Base-by-base conservation (phyloP, 164 flowering plant genomes). In the Sextonia rubra region DNA sequence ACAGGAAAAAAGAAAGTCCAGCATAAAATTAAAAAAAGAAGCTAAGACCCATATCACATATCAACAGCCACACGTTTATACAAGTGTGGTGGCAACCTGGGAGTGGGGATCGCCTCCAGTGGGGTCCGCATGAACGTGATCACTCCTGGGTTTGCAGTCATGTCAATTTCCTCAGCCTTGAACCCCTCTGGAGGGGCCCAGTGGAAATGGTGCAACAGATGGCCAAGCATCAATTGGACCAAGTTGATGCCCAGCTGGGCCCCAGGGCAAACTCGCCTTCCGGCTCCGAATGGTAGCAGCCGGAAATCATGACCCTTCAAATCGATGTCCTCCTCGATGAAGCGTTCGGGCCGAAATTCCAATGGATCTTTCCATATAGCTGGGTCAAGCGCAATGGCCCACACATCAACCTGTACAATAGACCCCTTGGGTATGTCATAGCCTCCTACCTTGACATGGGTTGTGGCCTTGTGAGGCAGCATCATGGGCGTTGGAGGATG, bases 401-500 rank as follows among this genome's bases (percentile, higher is more conserved):
- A 81, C 3, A 74, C 80, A 72, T 81, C 78, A 18, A 81, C 81
- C 6, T 70, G 75, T 12, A 78, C 72, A 27, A 49, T 71, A 7
- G 83, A 66, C 22, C 83, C 80, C 71, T 75, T 75, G 44, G 83
- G 83, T 12, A 81, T 48, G 24, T 80, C 79, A 8, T 80, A 80
- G 70, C 83, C 81, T n/a, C 81, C 79, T 4, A 80, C 63, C 69
- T 78, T 75, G 30, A 80, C 78, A 20, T 78, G 69, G 2, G 79
- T 74, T 18, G 71, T 71, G 44, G 83, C 83, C 68, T 65, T 76
- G 81, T 78, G 81, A 22, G 83, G 83, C 11, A 78, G 75, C 81
- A 81, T 78, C 18, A 78, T 77, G 2, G 83, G 83, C 14, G 79
- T 75, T 15, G 81, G 80, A 5, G 83, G 83, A 71, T 81, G 83